A percentile compares a stretch with the other conserved stretches of the same genome.
These are phyloP conservation scores for Alectoria sarmentosa DNA, from an alignment of 495 filamentous ascomycete genomes.

Conservation along the genomic window DNA sequence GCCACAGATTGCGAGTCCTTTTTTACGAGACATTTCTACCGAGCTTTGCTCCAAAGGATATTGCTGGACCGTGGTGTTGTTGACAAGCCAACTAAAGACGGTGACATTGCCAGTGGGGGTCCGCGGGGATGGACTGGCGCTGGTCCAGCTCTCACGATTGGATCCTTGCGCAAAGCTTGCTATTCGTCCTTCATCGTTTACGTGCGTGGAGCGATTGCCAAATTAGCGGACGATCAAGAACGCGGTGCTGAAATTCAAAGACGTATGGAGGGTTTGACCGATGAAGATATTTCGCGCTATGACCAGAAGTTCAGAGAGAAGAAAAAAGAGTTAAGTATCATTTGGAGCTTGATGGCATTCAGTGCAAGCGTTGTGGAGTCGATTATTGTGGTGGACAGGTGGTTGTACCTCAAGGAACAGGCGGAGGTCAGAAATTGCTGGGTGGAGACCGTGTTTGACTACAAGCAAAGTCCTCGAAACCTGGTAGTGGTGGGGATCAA, in stretches of 20 bases:
- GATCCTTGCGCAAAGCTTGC: slow-evolving; percentile 70
- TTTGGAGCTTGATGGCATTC: slow-evolving; percentile 95
- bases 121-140: slow-evolving; percentile 32
- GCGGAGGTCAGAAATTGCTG: slow-evolving; percentile 60
- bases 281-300: slow-evolving; percentile 67
- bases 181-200: slow-evolving; percentile 74
- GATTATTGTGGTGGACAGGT: slow-evolving; percentile 84
- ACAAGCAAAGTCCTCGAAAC: slow-evolving; percentile 79
- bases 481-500: slow-evolving; percentile 86
- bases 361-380: slow-evolving; percentile 83
- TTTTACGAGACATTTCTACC: slow-evolving; percentile 91
- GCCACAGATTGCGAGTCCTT: slow-evolving; percentile 70
- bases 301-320: slow-evolving; percentile 52
- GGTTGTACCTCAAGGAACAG: slow-evolving; percentile 81
- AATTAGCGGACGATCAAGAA: slow-evolving; percentile 53
- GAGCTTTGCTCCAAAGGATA: slow-evolving; percentile 81
- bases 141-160: slow-evolving; percentile 72
- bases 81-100: slow-evolving; percentile 40
- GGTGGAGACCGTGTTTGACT: slow-evolving; percentile 93
- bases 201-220: slow-evolving; percentile 68
- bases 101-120: slow-evolving; percentile 32
- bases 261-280: slow-evolving; percentile 56
- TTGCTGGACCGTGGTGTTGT: slow-evolving; percentile 78
- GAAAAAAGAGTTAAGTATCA: slow-evolving; percentile 74
- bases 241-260: slow-evolving; percentile 50